These are phyloP conservation scores for Kodamaea ohmeri DNA, from an alignment of 1,139 yeast genomes.

Conservation along the genomic window DNA sequence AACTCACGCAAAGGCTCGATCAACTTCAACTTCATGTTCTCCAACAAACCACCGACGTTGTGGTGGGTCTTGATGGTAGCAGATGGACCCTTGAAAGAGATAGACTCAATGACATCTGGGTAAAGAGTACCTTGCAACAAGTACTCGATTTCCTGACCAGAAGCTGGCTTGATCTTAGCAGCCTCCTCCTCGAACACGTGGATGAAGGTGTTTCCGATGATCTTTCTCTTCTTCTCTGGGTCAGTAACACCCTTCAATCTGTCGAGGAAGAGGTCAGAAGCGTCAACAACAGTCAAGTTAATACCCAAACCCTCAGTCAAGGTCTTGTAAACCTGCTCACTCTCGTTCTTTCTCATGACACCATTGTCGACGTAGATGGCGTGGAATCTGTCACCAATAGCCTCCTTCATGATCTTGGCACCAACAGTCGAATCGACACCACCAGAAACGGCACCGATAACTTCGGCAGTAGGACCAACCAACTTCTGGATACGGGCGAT, in stretches of 20 bases:
- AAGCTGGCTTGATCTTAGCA: conserved; percentile 83
- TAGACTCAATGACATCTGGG: conserved; percentile 98
- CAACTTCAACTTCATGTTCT: conserved; percentile 95
- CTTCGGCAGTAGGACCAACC: conserved; percentile 98
- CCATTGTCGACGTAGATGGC: conserved; percentile 98
- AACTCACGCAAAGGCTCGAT: conserved; percentile 98
- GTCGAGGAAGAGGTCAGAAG: conserved; percentile 81
- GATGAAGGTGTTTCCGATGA: conserved; percentile 96
- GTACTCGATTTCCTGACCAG: conserved; percentile 88
- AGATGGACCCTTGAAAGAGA: conserved; percentile 98
- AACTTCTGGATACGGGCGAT: conserved; percentile 84
- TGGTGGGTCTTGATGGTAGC: conserved; percentile 99
- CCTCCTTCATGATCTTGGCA: conserved; percentile 96
- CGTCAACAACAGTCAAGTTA: conserved; percentile 91
- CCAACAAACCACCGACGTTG: conserved; percentile 96
- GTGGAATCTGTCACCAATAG: conserved; percentile 98
- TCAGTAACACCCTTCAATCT: conserved; percentile 92
- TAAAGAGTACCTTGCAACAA: conserved; percentile 95
- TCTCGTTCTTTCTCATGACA: conserved; percentile 93
- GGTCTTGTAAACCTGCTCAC: conserved; percentile 82
- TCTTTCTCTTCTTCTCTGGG: conserved; percentile 98
- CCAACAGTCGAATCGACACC: conserved; percentile 99
- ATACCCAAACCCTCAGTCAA: conserved; percentile 91
- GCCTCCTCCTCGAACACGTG: conserved; percentile 97
- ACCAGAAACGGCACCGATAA: conserved; percentile 99